Base-by-base conservation (phyloP, 495 filamentous ascomycete genomes). In the Tuber magnatum region DNA sequence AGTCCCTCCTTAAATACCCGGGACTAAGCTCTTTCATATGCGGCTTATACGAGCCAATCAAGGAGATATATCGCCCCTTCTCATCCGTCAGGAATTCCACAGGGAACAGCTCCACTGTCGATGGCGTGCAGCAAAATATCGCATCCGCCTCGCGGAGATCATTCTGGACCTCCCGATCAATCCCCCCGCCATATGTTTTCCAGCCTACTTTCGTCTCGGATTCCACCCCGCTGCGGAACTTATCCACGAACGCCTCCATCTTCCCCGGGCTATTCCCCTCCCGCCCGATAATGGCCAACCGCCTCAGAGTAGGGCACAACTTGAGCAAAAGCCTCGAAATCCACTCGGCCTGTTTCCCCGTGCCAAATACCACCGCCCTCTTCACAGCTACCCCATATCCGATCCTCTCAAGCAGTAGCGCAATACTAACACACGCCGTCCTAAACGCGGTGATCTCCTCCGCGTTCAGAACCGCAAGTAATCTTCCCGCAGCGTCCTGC, bases 261-360 rank as follows among this genome's bases (percentile, higher is more conserved):
- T 65, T 79, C 61, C 70, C 40, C 2, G 39, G 72, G 22, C 65
- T 65, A 18, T 70, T 42, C 35, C 69, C 76, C 40, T 73, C 77
- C 22, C 70, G 79, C n/a, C 80, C 76, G 6, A 81, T 74, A 48
- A 81, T 76, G 10, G 73, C 72, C 42, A 79, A 42, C n/a, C 71
- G 42, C 43, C 46, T 46, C 38, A 76, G 32, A 8, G 51, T 72
- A 44, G 76, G 73, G 20, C 78, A 74, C 4, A 80, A n/a, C 20
- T 71, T 75, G 72, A 77, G 73, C 32, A 93, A 86, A 38, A 99
- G 85, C 0, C 93, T 89, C 20, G 97, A 87, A 0, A 93, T 92
- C 94, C 94, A 99, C 83, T 92, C 93, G 18, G 95, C 95, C 84
- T 97, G 94, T 76, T 90, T 88, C 38, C 94, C 94, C 20, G 91